Evolutionary conservation across 2,329 filamentous ascomycete species (phyloP).

Genomic region (Xylaria sp.): DNA sequence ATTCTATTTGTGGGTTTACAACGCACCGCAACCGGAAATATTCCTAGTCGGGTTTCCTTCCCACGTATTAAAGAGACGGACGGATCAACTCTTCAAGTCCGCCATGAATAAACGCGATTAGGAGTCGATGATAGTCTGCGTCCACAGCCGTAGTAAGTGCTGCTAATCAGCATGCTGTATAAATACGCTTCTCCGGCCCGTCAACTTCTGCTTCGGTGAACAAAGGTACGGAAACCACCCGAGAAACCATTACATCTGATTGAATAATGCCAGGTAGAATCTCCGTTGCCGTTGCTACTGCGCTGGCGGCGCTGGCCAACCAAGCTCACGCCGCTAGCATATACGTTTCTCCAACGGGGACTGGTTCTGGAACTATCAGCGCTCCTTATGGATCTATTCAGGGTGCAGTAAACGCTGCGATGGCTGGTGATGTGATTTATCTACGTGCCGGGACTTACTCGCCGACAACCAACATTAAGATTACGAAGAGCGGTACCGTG

Average conservation of each 20-base stretch:
- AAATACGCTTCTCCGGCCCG: conserved; percentile 20
- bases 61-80: neutral
- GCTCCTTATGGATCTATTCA: conserved; percentile 60
- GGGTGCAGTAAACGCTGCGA: conserved; percentile 57
- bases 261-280: conserved; percentile 23
- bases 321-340: conserved; percentile 50
- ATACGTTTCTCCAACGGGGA: conserved; percentile 59
- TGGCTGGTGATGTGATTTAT: conserved; percentile 59
- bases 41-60: conserved; percentile 5
- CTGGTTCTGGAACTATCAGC: conserved; percentile 52
- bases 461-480: conserved; percentile 59
- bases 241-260: neutral
- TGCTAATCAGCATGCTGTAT: neutral
- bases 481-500: conserved; percentile 57
- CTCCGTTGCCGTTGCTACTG: neutral
- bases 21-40: conserved; percentile 27
- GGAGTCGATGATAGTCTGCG: neutral
- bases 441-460: conserved; percentile 59
- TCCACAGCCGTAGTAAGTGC: neutral
- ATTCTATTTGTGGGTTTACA: conserved; percentile 33
- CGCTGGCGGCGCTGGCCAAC: conserved; percentile 13
- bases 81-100: neutral
- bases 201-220: neutral
- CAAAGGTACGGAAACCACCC: neutral
- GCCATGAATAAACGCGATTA: neutral